Evolutionary conservation across 257 asterid genomes (phyloP).

Genomic region (Scutellaria minor): DNA sequence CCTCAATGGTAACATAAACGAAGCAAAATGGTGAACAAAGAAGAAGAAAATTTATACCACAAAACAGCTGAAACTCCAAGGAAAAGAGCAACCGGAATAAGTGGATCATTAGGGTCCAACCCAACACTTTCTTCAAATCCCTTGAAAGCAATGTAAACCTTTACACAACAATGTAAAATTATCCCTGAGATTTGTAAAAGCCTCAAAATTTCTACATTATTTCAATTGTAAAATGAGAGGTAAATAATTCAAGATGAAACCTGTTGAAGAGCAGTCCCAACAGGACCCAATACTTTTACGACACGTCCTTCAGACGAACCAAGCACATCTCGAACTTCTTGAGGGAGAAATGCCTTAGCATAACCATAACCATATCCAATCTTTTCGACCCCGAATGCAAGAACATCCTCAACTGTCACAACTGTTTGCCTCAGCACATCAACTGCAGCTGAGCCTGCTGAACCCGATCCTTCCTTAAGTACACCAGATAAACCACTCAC

Average conservation of each 20-base stretch:
- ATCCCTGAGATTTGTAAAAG: conserved; percentile 13
- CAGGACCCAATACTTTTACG: conserved; percentile 48
- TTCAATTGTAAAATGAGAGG: neutral
- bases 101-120: conserved; percentile 83
- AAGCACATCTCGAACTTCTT: conserved; percentile 58
- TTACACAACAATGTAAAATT: conserved; percentile 26
- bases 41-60: conserved; percentile 62
- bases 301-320: conserved; percentile 56
- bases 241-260: conserved; percentile 27
- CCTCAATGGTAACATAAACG: conserved; percentile 5
- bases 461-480: conserved; percentile 68
- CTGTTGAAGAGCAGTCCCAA: conserved; percentile 67
- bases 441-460: conserved; percentile 54
- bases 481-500: conserved; percentile 57
- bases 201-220: conserved; percentile 1
- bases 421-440: conserved; percentile 60
- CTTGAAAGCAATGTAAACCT: conserved; percentile 69
- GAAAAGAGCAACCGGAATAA: conserved; percentile 64
- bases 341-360: conserved; percentile 72
- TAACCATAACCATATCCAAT: conserved; percentile 68
- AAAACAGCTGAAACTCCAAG: conserved; percentile 72
- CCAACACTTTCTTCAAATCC: conserved; percentile 71
- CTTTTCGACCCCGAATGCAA: conserved; percentile 52
- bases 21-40: neutral
- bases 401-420: conserved; percentile 61